Evolutionary conservation across 1,284 basidiomycete genomes (phyloP).

Genomic region (Laetiporus sulphureus): DNA sequence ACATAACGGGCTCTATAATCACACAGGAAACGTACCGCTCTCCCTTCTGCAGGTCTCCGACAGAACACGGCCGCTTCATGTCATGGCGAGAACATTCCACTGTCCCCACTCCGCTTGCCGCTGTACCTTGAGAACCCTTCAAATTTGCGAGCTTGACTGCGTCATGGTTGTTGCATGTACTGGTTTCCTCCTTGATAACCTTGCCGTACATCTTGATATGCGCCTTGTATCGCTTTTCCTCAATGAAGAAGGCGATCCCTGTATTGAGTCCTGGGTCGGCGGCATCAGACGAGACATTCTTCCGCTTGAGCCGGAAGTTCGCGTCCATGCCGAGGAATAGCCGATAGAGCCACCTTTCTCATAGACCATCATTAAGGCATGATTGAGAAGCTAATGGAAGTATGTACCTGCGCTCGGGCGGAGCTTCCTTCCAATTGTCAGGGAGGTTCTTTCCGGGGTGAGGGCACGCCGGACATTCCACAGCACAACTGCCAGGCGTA

Average conservation of each 20-base stretch:
- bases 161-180: conserved; percentile 10
- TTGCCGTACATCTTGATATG: neutral
- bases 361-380: neutral
- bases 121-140: conserved; percentile 1
- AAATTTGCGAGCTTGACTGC: conserved; percentile 8
- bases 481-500: conserved; percentile 15
- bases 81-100: conserved; percentile 16
- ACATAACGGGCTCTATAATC: neutral
- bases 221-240: conserved; percentile 14
- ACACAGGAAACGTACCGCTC: conserved; percentile 14
- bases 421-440: conserved; percentile 16
- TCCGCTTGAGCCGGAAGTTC: conserved; percentile 24
- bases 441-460: conserved; percentile 23
- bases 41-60: conserved; percentile 21
- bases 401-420: conserved; percentile 4
- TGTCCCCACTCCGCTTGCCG: conserved; percentile 6
- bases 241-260: conserved; percentile 25
- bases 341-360: conserved; percentile 17
- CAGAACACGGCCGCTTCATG: conserved; percentile 15
- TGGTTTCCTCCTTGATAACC: neutral
- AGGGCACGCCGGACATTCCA: conserved; percentile 26
- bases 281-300: conserved; percentile 11
- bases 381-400: neutral
- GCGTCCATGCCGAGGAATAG: conserved; percentile 22
- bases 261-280: conserved; percentile 19